Base-by-base conservation (phyloP, 352 stramenopile species). In the Phytophthora idaei region DNA sequence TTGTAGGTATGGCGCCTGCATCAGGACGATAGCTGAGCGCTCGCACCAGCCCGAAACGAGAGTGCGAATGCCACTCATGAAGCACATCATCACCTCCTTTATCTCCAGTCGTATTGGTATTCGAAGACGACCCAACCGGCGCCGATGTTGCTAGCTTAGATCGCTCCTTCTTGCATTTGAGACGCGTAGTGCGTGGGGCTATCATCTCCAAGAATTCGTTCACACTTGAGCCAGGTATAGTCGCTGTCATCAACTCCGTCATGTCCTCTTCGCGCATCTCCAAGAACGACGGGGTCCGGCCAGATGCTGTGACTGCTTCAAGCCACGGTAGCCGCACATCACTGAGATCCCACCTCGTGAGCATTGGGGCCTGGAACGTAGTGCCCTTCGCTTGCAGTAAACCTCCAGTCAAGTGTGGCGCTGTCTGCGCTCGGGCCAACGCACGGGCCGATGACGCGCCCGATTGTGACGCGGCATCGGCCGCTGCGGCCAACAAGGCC, bases 281-380 rank as follows among this genome's bases (percentile, higher is more conserved):
- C 15, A 88, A 67, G 48, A 90, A 89, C 9, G 66, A 75, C 8
- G 41, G 21, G 10, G 59, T n/a, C 32, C 54, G 37, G 61, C 53
- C 42, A 57, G 55, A 57, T 21, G 50, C 53, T 52, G 57, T 37
- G 27, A 41, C 63, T 44, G 78, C 67, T 21, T 81, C 80, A 34
- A 88, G 74, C 83, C 80, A 91, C 1, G 83, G 83, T 17, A 90
- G 59, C 25, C 64, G 61, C 5, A 87, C 69, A 8, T 70, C 69
- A 0, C 73, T 55, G 6, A 60, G 37, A 37, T 83, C 72, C 15
- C 67, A 63, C 11, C 50, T 74, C 15, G 70, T 64, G 5, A 88
- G 57, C 49, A 89, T 73, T 8, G 83, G 78, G 0, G 74, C 55
- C 54, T 83, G 72, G 52, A 87, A 89, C 6, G 67, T 58, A 6